Base-by-base conservation (phyloP, 805 yeast species). In the Grigorovia yakushimaensis region DNA sequence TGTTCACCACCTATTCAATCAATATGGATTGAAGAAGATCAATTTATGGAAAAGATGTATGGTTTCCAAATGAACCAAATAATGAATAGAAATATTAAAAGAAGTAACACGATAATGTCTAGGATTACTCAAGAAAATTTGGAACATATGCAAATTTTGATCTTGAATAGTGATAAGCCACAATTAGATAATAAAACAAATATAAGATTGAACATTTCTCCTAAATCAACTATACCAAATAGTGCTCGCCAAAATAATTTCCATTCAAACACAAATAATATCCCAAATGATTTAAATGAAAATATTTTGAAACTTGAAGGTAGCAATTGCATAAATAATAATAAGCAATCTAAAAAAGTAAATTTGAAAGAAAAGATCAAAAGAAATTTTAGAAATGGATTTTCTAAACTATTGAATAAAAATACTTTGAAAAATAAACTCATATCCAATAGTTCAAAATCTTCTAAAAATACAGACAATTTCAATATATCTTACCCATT, bases 11-110 rank as follows among this genome's bases (percentile, higher is more conserved):
- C 57, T 42, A 70, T 70, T 69, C 65, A 63, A 46, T 70, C 73
- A 22, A 69, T 69, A 44, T 70, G 73, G 73, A 49, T 70, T 30
- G 73, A 69, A 45, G 72, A 70, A 39, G 72, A 68, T 43, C 56
- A 60, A 39, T 63, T 60, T 36, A 57, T 55, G n/a, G 63, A 59
- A 38, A 69, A 69, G 48, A 55, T 69, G 37, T 62, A 64, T 48
- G 61, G 62, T 19, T 45, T 60, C 13, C 64, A 61, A 46, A 59
- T 45, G 20, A 46, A 50, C 17, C 47, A 45, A 17, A 19, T 44
- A 11, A 15, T 44, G 15, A 41, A 44, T 8, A 21, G 37, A 17
- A 20, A 27, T n/a, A n/a, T 11, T 23, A 10, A 40, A 4, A 6
- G 30, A 22, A 35, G 4, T n/a, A 23, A 22, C 9, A 39, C 30